Base-by-base conservation (phyloP, 2,329 filamentous ascomycete species). In the Epichloe elymi region DNA sequence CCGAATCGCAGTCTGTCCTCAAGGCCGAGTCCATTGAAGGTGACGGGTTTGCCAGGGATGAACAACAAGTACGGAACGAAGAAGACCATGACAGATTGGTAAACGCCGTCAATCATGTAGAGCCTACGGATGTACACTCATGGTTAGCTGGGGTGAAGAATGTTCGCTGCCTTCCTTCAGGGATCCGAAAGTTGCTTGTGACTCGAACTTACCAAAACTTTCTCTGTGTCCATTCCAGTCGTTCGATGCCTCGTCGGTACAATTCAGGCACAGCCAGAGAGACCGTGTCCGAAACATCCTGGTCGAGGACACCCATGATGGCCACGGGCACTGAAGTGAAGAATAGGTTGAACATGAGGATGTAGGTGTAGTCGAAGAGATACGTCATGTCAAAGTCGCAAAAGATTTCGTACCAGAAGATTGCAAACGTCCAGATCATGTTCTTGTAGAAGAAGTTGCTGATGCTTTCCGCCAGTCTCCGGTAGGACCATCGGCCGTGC, bases 391-490 rank as follows among this genome's bases (percentile, higher is more conserved):
- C 93, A 66, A 94, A 96, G 69, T 95, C 85, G 74, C 86, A 88
- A 69, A 86, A 98, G 50, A 95, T 88, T 65, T 94, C 89, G 69
- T 87, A 98, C 91, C 91, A 97, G 76, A 97, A 96, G 53, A 98
- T 86, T 42, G 85, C 80, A 63, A 96, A 91, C 0, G 88, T 93
- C 93, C 93, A 98, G 49, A 97, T 85, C 69, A 98, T 86, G 73
- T 97, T 98, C 85, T 98, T 98, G 80, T 97, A 98, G 75, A 98
- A 98, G 76, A 98, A 98, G 67, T 98, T 98, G 66, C 89, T 88
- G 61, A 94, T 96, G 45, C 85, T 87, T 72, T 98, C 93, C 33
- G 85, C 88, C 65, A 98, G 73, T 60, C 93, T 82, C 49, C 91
- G 81, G 70, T 98, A 98, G n/a, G 89, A 95, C 88, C 90, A 96